Base-by-base conservation (phyloP, 2,329 filamentous ascomycete genomes). In the Verticillium alfalfae region DNA sequence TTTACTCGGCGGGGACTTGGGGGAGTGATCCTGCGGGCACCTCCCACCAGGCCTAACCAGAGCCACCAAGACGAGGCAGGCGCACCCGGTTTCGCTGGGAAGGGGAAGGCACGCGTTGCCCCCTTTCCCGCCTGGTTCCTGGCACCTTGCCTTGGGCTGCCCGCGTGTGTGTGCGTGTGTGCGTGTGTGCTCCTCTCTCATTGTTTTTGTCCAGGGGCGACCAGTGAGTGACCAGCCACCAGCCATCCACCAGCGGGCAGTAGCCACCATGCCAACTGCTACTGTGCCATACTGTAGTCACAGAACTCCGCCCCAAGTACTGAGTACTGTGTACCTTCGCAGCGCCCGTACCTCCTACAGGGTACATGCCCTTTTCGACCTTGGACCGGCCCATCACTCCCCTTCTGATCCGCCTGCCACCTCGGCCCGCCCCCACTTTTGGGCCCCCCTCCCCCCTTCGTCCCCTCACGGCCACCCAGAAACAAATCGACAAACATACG, bases 1-100 rank as follows among this genome's bases (percentile, higher is more conserved):
- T 86, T 86, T 85, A 86, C 83, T 84, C 82, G 67, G 68, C 65
- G 67, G 65, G 70, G 67, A 69, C 66, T 64, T 66, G 70, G 65
- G 60, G 58, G 57, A 37, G 58, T 59, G 58, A 59, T 59, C 58
- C 58, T 36, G 52, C 36, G 56, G 58, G 52, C 16, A 22, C 22
- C n/a, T 59, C 52, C 37, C 16, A 22, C 49, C 52, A 61, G 26
- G 26, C 45, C 58, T 26, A 18, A 34, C 57, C 52, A 52, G 31
- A 57, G 39, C 60, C 59, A 59, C 52, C 34, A 36, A 58, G 62
- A 60, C 45, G 45, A 58, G 38, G 58, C 58, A 58, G 58, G 45
- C 45, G 45, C 45, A 49, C 45, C 45, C 45, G 45, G 45, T 49
- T 49, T 49, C 45, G 45, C 45, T 49, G 45, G 45, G 45, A 34